Base-by-base conservation (phyloP, 345 rosid genomes). In the Euphorbia peplus region DNA sequence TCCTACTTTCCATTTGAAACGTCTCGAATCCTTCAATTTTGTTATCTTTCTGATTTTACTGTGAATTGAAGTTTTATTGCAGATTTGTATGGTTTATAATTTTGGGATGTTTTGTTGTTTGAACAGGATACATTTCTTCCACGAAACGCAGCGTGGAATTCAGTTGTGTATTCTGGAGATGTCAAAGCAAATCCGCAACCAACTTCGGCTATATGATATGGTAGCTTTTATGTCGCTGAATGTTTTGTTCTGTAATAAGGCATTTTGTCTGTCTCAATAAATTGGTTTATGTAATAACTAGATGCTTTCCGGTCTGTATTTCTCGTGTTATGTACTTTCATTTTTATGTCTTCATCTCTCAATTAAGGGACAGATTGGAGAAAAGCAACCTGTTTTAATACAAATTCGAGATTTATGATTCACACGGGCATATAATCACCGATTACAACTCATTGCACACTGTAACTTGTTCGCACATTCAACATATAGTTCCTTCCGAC, bases 71-170 rank as follows among this genome's bases (percentile, higher is more conserved):
- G 7, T 59, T 26, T 29, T 70, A n/a, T 25, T 48, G 56, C 26
- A n/a, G 48, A 30, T 16, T 13, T 28, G n/a, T 11, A 26, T 66
- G 22, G 21, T n/a, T 28, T 32, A n/a, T 32, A 32, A 6, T 32
- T 32, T 32, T 32, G 37, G 6, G 37, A 32, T n/a, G 37, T 18
- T 62, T 21, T 25, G 13, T 67, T 25, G 13, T 11, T 22, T 51
- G 69, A 70, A 62, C 87, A 90, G 95, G 96, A 86, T 29, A 90
- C 96, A 10, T 90, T 87, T 83, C 89, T 92, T 65, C 87, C 83
- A 0, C 78, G 82, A 62, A 88, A 88, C 70, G 84, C 87, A 0
- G 61, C 83, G 1, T 83, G 90, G 97, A 84, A 81, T 66, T 67
- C 83, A 70, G 75, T 87, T 4, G 69, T 83, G 73, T 64, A 82